Evolutionary conservation across 2,329 filamentous ascomycete genomes (phyloP).

Genomic region (Cladosporium sp.): DNA sequence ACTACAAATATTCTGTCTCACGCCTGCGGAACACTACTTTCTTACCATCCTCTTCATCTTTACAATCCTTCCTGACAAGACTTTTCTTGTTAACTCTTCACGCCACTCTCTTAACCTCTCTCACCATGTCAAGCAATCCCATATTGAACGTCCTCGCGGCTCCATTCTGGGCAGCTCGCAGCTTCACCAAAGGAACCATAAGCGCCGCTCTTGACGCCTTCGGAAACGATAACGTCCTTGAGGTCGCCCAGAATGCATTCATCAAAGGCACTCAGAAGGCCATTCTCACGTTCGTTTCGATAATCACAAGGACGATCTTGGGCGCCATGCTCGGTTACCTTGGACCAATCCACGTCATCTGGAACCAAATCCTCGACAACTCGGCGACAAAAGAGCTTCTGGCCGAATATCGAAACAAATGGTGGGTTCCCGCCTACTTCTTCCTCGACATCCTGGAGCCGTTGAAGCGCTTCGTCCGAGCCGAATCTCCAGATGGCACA

Average conservation of each 20-base stretch:
- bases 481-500: constrained; percentile 3
- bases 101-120: background rate
- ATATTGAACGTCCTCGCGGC: too few relatives aligned
- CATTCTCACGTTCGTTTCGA: background rate
- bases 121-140: too few relatives aligned
- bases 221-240: constrained; percentile 1
- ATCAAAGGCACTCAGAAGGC: constrained; percentile 3
- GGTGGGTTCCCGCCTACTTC: constrained; percentile 6
- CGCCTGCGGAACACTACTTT: background rate
- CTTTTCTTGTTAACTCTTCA: background rate
- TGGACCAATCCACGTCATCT: constrained; percentile 5
- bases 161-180: too few relatives aligned
- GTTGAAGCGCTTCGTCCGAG: constrained; percentile 7
- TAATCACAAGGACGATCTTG: constrained; percentile 2
- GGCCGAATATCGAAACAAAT: background rate
- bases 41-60: background rate
- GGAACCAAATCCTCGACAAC: constrained; percentile 7
- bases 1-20: background rate
- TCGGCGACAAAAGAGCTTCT: constrained; percentile 7
- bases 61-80: too few relatives aligned
- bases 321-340: constrained; percentile 7
- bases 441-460: constrained; percentile 7
- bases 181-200: background rate
- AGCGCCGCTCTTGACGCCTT: background rate
- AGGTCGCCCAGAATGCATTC: constrained; percentile 6